A percentile compares a stretch with the other conserved stretches of the same genome.
phyloP scores from a whole-genome alignment of 2,329 filamentous ascomycete species.

The Leptographium radiaticola region DNA sequence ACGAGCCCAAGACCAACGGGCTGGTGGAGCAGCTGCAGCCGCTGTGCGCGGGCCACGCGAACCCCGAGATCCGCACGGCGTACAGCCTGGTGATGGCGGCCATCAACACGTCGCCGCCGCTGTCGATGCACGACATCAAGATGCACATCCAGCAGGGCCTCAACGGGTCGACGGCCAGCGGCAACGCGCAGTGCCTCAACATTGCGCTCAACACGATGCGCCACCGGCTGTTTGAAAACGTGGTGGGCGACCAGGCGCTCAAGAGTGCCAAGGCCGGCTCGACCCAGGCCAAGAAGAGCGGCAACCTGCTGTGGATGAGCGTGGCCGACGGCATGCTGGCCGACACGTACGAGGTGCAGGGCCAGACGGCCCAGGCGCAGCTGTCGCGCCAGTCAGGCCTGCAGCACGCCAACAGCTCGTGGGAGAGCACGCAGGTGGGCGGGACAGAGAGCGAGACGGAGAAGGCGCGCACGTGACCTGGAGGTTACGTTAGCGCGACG shows the following conservation, averaged over 20 bases:
- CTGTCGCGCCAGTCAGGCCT: constrained; percentile 28
- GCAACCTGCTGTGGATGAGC: constrained; percentile 64
- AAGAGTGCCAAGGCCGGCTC: constrained; percentile 62
- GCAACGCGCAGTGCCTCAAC: constrained; percentile 68
- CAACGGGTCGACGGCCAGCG: constrained; percentile 51
- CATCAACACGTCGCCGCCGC: constrained; percentile 45
- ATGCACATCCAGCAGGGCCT: constrained; percentile 63
- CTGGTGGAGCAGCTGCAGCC: constrained; percentile 54
- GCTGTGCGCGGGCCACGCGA: constrained; percentile 55
- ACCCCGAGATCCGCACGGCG: constrained; percentile 63
- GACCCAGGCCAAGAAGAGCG: constrained; percentile 54
- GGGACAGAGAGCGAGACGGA: neutral
- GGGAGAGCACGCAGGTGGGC: constrained; percentile 16
- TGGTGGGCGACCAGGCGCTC: constrained; percentile 67
- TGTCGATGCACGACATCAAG: constrained; percentile 65
- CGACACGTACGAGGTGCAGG: constrained; percentile 61
- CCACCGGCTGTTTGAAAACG: constrained; percentile 65
- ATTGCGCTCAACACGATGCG: constrained; percentile 81
- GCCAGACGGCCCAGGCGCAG: constrained; percentile 28
- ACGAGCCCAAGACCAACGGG: constrained; percentile 43
- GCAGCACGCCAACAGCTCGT: constrained; percentile 28
- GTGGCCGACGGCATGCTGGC: constrained; percentile 70
- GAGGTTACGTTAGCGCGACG: too few species aligned
- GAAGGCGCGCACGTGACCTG: too few species aligned
- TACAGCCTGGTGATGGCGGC: constrained; percentile 65